phyloP scores from a whole-genome alignment of 495 filamentous ascomycete species.

The Geopyxis carbonaria region DNA sequence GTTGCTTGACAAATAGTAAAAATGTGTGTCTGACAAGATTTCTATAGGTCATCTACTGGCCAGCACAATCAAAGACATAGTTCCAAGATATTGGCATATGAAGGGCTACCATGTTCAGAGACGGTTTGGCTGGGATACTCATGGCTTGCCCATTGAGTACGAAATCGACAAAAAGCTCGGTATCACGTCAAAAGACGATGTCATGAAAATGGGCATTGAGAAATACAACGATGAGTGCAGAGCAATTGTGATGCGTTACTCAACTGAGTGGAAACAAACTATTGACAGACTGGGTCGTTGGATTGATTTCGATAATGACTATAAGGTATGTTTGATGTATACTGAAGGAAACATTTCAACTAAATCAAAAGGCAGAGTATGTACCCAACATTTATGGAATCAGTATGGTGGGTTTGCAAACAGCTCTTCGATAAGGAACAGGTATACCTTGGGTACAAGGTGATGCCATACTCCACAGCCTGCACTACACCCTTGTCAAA shows the following conservation, averaged over 20 bases:
- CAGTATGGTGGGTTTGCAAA: constrained; percentile 93
- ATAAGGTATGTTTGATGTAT: constrained; percentile 45
- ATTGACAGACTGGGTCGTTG: constrained; percentile 85
- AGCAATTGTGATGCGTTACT: constrained; percentile 87
- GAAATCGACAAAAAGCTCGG: constrained; percentile 97
- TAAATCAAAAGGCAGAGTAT: constrained; percentile 44
- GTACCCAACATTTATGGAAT: constrained; percentile 91
- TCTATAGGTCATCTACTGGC: constrained; percentile 53
- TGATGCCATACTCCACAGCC: constrained; percentile 91
- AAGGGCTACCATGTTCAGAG: constrained; percentile 76
- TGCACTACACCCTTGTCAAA: constrained; percentile 82
- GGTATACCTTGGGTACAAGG: constrained; percentile 74
- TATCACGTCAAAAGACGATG: constrained; percentile 75
- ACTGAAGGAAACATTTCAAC: neutral
- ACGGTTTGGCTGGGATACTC: constrained; percentile 68
- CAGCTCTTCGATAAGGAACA: constrained; percentile 73
- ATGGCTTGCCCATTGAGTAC: constrained; percentile 89
- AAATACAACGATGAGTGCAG: constrained; percentile 88
- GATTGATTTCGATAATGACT: constrained; percentile 98
- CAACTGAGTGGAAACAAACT: constrained; percentile 74
- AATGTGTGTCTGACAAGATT: no score
- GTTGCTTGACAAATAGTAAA: no score
- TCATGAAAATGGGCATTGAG: constrained; percentile 69
- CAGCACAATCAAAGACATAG: constrained; percentile 95
- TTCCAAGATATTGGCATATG: constrained; percentile 95